These are phyloP conservation scores for Erythrophleum fordii DNA, from an alignment of 306 rosid species.

Conservation along the genomic window DNA sequence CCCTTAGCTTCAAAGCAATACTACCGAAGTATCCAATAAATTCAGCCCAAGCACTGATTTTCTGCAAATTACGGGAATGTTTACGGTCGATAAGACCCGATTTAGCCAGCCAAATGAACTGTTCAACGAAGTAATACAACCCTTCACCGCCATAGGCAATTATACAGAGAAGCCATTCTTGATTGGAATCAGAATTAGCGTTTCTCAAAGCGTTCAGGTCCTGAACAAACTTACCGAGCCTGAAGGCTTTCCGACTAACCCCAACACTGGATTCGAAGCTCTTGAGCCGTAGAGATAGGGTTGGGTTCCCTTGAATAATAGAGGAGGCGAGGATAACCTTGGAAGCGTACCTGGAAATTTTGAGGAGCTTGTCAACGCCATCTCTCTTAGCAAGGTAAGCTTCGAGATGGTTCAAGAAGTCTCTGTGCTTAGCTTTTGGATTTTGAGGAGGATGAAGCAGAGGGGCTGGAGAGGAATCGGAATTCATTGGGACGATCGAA, in stretches of 20 bases:
- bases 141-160: conserved; percentile 89
- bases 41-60: conserved; percentile 25
- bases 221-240: conserved; percentile 89
- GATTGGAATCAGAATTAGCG: conserved; percentile 47
- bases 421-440: conserved; percentile 49
- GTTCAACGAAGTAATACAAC: conserved; percentile 77
- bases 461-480: conserved; percentile 40
- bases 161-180: conserved; percentile 40
- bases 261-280: conserved; percentile 91
- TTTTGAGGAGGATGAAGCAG: background rate
- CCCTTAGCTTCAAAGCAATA: conserved; percentile 58
- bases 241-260: conserved; percentile 84
- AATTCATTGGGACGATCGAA: conserved; percentile 47
- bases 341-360: conserved; percentile 76
- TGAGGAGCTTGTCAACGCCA: conserved; percentile 96
- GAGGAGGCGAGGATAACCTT: conserved; percentile 77
- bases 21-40: conserved; percentile 5
- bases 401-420: conserved; percentile 72
- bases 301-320: conserved; percentile 49
- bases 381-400: conserved; percentile 84
- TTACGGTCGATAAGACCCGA: conserved; percentile 44
- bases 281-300: conserved; percentile 63
- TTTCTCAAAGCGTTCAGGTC: conserved; percentile 72
- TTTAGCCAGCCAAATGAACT: conserved; percentile 83
- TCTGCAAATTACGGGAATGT: conserved; percentile 12